Conservation (phyloP, 2,329 filamentous ascomycete species). For the Arthrobotrys sphaeroides region DNA sequence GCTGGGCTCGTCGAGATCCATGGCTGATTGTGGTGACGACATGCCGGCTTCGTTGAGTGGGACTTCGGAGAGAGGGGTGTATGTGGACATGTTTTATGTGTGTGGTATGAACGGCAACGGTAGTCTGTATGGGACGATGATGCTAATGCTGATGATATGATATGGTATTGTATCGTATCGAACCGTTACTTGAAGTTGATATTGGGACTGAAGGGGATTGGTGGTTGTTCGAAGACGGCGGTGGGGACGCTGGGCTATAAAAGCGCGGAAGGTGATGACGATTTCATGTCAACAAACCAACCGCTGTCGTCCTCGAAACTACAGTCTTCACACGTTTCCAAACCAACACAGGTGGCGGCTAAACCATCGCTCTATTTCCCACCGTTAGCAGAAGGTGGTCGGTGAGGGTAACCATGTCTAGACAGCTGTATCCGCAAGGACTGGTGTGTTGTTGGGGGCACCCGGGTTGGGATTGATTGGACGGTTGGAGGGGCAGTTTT, state of each 20-base stretch:
- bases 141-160: background rate
- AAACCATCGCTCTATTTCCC: background rate
- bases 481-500: background rate
- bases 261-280: constrained; percentile 10
- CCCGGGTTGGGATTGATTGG: too few species aligned
- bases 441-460: background rate
- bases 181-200: background rate
- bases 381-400: constrained; percentile 33
- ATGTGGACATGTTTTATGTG: constrained; percentile 23
- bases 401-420: background rate
- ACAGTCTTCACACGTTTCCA: constrained; percentile 45
- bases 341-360: constrained; percentile 34
- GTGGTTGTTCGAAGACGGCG: background rate
- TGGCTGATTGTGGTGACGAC: constrained; percentile 14
- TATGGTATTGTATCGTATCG: background rate
- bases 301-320: background rate
- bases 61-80: constrained; percentile 40
- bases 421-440: background rate
- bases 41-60: constrained; percentile 28
- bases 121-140: constrained; percentile 1
- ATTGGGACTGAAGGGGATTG: background rate
- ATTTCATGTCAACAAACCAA: constrained; percentile 46
- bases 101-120: background rate
- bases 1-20: constrained; percentile 39
- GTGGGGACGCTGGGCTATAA: constrained; percentile 18